Conservation (phyloP, 176 grass and related monocot genomes). For the Cocos nucifera region DNA sequence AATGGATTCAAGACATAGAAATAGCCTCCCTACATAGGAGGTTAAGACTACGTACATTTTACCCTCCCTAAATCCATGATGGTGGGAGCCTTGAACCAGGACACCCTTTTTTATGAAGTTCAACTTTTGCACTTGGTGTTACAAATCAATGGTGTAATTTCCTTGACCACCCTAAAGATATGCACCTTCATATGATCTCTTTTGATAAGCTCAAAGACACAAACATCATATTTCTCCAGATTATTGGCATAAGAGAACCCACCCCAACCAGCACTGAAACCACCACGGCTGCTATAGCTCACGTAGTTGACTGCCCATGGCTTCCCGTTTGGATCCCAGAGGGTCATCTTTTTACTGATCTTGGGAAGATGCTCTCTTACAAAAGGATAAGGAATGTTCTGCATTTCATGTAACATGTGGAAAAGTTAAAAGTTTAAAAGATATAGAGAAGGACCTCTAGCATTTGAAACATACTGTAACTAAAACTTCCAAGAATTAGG, state of each 20-base stretch:
- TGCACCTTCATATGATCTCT: constrained; percentile 70
- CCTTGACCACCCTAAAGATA: constrained; percentile 65
- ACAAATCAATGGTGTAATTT: constrained; percentile 37
- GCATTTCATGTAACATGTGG: constrained; percentile 16
- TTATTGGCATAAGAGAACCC: constrained; percentile 59
- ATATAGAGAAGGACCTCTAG: too few species aligned
- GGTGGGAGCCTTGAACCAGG: too few species aligned
- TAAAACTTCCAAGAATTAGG: neutral
- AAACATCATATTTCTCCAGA: constrained; percentile 66
- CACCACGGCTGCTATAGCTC: constrained; percentile 27
- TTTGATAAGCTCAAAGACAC: constrained; percentile 67
- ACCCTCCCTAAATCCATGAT: too few species aligned
- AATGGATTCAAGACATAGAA: too few species aligned
- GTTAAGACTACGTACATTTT: too few species aligned
- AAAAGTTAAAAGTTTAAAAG: too few species aligned
- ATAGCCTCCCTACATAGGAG: too few species aligned
- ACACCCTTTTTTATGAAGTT: too few species aligned
- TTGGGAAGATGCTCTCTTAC: constrained; percentile 40
- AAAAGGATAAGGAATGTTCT: constrained; percentile 51
- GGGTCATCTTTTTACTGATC: constrained; percentile 36
- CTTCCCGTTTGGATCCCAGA: constrained; percentile 65
- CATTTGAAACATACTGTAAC: too few species aligned
- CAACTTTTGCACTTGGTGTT: neutral
- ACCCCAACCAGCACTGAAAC: constrained; percentile 76
- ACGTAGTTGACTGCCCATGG: constrained; percentile 60